phyloP scores from a whole-genome alignment of 192 early-diverging fungal genomes.

The Cladochytrium replicatum region DNA sequence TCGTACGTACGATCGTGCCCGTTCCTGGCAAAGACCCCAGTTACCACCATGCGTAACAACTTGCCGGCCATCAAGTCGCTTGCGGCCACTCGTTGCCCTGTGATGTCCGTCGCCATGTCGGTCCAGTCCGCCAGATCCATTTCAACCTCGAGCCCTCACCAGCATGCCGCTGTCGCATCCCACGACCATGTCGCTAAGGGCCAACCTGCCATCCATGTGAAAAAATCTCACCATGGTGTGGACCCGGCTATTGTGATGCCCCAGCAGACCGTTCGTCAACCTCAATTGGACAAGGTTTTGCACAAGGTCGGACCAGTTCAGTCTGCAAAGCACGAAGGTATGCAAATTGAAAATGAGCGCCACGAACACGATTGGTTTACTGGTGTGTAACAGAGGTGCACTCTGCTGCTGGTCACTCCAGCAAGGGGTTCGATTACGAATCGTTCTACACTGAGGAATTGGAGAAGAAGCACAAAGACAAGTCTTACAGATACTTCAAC shows the following conservation, averaged over 20 bases:
- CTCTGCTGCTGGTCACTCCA: not conserved
- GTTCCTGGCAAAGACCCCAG: conserved; percentile 63
- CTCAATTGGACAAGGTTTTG: no score
- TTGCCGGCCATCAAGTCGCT: conserved; percentile 34
- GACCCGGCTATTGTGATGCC: no score
- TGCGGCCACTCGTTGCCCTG: conserved; percentile 63
- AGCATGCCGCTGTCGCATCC: conserved; percentile 18
- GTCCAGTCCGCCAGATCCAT: conserved; percentile 36
- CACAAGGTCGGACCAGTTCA: no score
- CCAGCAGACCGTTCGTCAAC: no score
- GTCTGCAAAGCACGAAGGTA: no score
- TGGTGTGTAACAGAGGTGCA: conserved; percentile 22
- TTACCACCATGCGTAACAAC: conserved; percentile 51
- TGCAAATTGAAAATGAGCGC: conserved; percentile 18
- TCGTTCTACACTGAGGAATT: conserved; percentile 70
- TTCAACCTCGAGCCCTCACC: conserved; percentile 28
- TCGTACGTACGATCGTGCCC: conserved; percentile 56
- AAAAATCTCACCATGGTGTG: no score
- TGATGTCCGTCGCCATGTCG: conserved; percentile 68
- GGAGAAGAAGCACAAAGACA: conserved; percentile 94
- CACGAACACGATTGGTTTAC: conserved; percentile 19
- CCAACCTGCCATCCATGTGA: conserved; percentile 20
- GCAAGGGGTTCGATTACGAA: conserved; percentile 79
- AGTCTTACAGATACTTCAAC: conserved; percentile 98
- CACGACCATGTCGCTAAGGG: conserved; percentile 23